Percentiles rank a stretch among this genome's conserved stretches.
Conservation (phyloP, 257 asterid genomes). For the Solanum corneliomulleri region DNA sequence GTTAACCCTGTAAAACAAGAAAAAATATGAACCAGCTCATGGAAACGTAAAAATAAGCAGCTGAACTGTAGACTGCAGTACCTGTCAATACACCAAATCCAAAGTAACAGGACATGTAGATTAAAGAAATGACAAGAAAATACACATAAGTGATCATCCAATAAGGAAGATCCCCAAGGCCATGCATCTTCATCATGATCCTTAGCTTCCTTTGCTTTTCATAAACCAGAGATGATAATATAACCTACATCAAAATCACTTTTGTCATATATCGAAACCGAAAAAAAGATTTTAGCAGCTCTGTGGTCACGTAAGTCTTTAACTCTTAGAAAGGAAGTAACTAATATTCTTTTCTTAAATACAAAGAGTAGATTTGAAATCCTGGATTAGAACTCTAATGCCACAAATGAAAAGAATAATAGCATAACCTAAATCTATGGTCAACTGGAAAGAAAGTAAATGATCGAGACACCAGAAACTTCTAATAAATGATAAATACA, state of each 20-base stretch:
- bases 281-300: neutral
- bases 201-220: constrained; percentile 30
- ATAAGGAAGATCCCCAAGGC: constrained; percentile 28
- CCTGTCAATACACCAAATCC: constrained; percentile 25
- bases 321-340: neutral
- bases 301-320: neutral
- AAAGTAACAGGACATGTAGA: constrained; percentile 15
- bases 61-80: neutral
- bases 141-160: constrained; percentile 25
- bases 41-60: neutral
- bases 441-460: neutral
- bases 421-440: neutral
- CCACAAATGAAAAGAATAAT: neutral
- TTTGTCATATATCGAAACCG: neutral
- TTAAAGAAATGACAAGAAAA: constrained; percentile 18
- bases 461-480: neutral
- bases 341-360: neutral
- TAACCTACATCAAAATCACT: constrained; percentile 8
- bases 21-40: neutral
- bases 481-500: neutral
- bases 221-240: constrained; percentile 22
- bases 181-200: constrained; percentile 42
- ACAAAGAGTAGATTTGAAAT: neutral
- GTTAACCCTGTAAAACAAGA: constrained; percentile 14
- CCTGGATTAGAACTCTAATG: neutral